phyloP scores from a whole-genome alignment of 2,329 filamentous ascomycete species.

The Trichothecium roseum region DNA sequence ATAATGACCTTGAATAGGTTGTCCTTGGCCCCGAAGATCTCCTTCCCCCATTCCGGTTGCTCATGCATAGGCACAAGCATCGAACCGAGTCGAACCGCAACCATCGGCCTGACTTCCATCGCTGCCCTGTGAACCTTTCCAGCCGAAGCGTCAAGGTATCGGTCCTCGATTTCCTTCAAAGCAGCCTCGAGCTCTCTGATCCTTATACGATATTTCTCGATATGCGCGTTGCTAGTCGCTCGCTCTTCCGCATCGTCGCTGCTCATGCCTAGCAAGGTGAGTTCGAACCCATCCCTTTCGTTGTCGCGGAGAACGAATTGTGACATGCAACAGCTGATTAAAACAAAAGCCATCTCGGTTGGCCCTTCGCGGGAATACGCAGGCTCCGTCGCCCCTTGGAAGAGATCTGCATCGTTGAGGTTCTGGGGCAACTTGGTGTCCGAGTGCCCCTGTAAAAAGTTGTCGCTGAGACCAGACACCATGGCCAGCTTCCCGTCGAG shows the following conservation, averaged over 20 bases:
- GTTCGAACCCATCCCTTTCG: slow-evolving; percentile 31
- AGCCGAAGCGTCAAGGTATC: slow-evolving; percentile 39
- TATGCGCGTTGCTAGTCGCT: slow-evolving; percentile 9
- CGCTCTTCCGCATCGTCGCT: slow-evolving; percentile 2
- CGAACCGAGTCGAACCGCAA: slow-evolving; percentile 37
- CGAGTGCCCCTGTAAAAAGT: slow-evolving; percentile 40
- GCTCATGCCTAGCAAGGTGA: slow-evolving; percentile 33
- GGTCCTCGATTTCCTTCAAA: slow-evolving; percentile 34
- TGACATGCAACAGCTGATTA: slow-evolving; percentile 39
- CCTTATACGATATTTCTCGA: slow-evolving; percentile 31
- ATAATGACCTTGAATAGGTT: slow-evolving; percentile 46
- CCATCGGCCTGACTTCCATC: slow-evolving; percentile 31
- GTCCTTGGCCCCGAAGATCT: slow-evolving; percentile 38
- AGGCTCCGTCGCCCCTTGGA: slow-evolving; percentile 39
- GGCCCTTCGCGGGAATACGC: slow-evolving; percentile 42
- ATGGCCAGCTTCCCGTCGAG: slow-evolving; percentile 47
- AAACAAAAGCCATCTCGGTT: slow-evolving; percentile 50
- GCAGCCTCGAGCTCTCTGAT: slow-evolving; percentile 31
- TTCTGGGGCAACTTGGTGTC: slow-evolving; percentile 47
- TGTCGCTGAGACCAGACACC: slow-evolving; percentile 45
- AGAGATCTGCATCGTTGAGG: slow-evolving; percentile 48
- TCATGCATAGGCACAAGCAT: slow-evolving; percentile 35
- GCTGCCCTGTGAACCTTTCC: slow-evolving; percentile 43
- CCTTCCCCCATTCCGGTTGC: slow-evolving; percentile 37
- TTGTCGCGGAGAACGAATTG: slow-evolving; percentile 32